Conservation (phyloP, 2,329 filamentous ascomycete species). For the Dothidotthia symphoricarpi region DNA sequence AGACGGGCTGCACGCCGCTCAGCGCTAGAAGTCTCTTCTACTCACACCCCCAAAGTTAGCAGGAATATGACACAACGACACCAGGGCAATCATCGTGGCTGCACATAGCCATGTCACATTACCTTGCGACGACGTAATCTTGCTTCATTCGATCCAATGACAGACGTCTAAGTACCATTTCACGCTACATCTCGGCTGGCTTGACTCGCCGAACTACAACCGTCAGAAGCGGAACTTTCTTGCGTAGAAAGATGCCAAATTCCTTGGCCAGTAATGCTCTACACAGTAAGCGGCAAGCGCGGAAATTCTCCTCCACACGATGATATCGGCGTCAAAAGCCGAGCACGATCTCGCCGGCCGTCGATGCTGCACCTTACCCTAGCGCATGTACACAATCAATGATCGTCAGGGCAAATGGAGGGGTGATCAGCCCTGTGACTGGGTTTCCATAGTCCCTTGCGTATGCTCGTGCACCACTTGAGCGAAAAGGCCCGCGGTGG, state of each 20-base stretch:
- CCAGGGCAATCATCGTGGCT: too few species aligned
- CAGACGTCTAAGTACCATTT: too few species aligned
- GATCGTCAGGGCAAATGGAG: conserved; percentile 8
- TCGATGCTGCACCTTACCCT: conserved; percentile 12
- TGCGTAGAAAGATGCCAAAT: not conserved
- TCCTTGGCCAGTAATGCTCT: not conserved
- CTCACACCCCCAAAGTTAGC: conserved; percentile 1
- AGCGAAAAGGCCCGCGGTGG: too few species aligned
- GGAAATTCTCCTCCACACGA: not conserved
- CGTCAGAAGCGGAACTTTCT: conserved; percentile 1
- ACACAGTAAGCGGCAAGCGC: not conserved
- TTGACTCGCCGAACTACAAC: conserved; percentile 3
- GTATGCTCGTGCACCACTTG: too few species aligned
- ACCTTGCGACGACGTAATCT: not conserved
- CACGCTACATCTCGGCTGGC: too few species aligned
- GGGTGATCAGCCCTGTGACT: not conserved
- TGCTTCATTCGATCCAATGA: too few species aligned
- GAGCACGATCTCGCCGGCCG: conserved; percentile 1
- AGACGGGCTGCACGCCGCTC: conserved; percentile 2
- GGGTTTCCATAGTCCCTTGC: too few species aligned
- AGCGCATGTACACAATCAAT: conserved; percentile 10
- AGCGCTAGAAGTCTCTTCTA: conserved; percentile 6
- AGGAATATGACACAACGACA: conserved; percentile 1
- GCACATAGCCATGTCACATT: not conserved
- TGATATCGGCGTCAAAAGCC: not conserved